These are phyloP conservation scores for Scedosporium boydii DNA, from an alignment of 2,329 filamentous ascomycete species.

Conservation along the genomic window DNA sequence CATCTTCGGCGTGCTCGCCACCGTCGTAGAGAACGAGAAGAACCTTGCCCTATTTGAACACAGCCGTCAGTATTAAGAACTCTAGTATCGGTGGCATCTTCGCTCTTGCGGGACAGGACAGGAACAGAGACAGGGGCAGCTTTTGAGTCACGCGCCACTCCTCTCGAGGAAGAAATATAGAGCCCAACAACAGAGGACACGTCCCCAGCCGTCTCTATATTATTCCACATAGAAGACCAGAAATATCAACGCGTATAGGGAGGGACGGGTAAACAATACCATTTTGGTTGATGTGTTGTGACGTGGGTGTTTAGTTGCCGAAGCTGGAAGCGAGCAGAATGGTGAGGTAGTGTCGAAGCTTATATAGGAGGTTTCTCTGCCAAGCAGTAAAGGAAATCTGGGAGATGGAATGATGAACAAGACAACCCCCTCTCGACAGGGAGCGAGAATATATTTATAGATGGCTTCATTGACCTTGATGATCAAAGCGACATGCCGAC, in stretches of 20 bases:
- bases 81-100: not conserved
- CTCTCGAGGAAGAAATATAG: not conserved
- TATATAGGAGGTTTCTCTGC: no score
- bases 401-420: no score
- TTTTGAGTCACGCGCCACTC: not conserved
- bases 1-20: constrained; percentile 76
- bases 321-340: not conserved
- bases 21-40: constrained; percentile 92
- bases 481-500: no score
- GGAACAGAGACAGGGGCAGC: not conserved
- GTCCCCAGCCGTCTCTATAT: no score
- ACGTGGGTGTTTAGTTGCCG: not conserved
- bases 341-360: no score
- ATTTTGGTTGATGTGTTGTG: not conserved
- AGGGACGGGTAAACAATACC: not conserved
- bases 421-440: no score
- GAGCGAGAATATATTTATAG: no score
- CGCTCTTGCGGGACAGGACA: not conserved
- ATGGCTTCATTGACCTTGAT: no score
- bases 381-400: no score
- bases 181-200: not conserved
- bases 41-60: constrained; percentile 74
- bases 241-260: not conserved
- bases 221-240: no score
- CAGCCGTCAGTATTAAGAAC: not conserved